Percentiles rank a stretch among this genome's conserved stretches.
Conservation (phyloP, 1,284 basidiomycete genomes). For the Rhodotorula sp. region DNA sequence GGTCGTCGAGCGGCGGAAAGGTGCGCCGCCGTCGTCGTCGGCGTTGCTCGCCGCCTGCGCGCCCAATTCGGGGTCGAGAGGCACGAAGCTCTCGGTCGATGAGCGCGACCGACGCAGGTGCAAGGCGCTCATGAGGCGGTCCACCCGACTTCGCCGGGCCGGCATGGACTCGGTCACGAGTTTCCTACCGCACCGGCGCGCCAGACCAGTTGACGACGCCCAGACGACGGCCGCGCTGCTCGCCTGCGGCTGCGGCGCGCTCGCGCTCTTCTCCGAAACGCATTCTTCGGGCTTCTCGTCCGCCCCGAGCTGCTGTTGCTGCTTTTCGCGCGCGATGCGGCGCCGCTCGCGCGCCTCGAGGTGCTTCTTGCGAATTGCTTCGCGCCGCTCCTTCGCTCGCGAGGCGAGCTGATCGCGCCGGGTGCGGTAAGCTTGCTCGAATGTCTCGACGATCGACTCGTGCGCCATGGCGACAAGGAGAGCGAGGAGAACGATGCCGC, state of each 20-base stretch:
- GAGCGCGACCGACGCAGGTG: neutral
- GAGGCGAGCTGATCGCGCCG: constrained; percentile 53
- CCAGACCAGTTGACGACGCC: too few relatives aligned
- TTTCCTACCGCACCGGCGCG: too few relatives aligned
- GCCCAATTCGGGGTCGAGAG: neutral
- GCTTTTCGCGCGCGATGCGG: neutral
- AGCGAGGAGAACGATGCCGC: constrained; percentile 53
- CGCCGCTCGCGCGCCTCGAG: constrained; percentile 14
- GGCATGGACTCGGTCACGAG: too few relatives aligned
- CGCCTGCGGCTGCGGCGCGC: too few relatives aligned
- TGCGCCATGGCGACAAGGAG: constrained; percentile 67
- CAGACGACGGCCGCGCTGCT: too few relatives aligned
- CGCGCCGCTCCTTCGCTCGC: constrained; percentile 24
- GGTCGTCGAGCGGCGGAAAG: neutral
- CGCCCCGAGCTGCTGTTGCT: neutral
- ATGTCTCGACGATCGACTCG: constrained; percentile 67
- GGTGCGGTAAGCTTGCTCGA: constrained; percentile 49
- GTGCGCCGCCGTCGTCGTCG: neutral
- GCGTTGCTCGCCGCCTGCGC: neutral
- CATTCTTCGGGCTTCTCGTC: neutral
- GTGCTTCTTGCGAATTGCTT: constrained; percentile 8
- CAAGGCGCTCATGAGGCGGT: neutral
- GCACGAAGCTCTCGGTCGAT: neutral
- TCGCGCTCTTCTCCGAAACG: neutral
- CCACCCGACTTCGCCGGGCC: too few relatives aligned